A percentile compares a stretch with the other conserved stretches of the same genome.
These are phyloP conservation scores for Ogataea populi-albae DNA, from an alignment of 805 yeast genomes.

Conservation along the genomic window DNA sequence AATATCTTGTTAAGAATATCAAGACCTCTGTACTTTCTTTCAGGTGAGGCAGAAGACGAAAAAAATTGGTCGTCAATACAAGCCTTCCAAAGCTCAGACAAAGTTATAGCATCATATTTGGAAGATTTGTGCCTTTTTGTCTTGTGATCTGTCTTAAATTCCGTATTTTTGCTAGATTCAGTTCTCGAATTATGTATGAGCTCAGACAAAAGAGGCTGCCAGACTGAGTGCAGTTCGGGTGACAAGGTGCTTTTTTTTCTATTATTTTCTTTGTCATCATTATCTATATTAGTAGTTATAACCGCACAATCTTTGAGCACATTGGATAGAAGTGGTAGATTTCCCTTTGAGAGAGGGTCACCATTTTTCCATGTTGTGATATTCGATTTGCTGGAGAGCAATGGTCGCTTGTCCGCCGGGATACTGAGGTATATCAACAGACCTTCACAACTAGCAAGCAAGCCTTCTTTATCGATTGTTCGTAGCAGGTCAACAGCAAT, in stretches of 20 bases:
- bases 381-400: conserved; percentile 17
- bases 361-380: conserved; percentile 58
- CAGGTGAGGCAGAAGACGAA: conserved; percentile 72
- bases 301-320: conserved; percentile 59
- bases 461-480: conserved; percentile 47
- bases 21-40: conserved; percentile 84
- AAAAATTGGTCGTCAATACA: conserved; percentile 81
- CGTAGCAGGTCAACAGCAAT: conserved; percentile 32
- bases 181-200: conserved; percentile 25
- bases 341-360: conserved; percentile 73
- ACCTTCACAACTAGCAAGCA: conserved; percentile 75
- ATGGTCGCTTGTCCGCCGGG: conserved; percentile 30
- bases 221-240: conserved; percentile 72
- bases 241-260: conserved; percentile 69
- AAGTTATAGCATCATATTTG: conserved; percentile 29
- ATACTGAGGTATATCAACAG: conserved; percentile 64
- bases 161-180: conserved; percentile 23
- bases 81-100: conserved; percentile 73
- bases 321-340: conserved; percentile 56
- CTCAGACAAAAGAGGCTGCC: conserved; percentile 58
- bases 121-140: conserved; percentile 33
- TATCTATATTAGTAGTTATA: conserved; percentile 36
- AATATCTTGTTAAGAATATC: conserved; percentile 60
- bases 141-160: conserved; percentile 32
- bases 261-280: conserved; percentile 23